Evolutionary conservation across 2,329 filamentous ascomycete genomes (phyloP).

Genomic region (Coleophoma eucalyptorum): DNA sequence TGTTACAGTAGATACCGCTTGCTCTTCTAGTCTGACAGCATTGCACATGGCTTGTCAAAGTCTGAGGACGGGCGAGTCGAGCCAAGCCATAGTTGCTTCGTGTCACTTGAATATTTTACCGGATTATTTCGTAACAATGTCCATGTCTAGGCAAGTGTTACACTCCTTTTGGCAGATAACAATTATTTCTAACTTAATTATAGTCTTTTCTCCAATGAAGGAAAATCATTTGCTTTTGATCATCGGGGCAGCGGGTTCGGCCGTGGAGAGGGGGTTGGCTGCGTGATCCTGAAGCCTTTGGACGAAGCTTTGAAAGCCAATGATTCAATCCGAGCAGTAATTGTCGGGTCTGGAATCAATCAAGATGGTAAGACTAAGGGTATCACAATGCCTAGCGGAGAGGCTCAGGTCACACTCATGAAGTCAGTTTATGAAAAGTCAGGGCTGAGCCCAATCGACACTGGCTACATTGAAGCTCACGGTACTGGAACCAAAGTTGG

Average conservation of each 20-base stretch:
- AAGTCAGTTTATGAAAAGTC: constrained; percentile 1
- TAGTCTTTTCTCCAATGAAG: background rate
- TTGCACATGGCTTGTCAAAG: constrained; percentile 52
- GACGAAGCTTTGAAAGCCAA: constrained; percentile 52
- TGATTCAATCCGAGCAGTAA: constrained; percentile 51
- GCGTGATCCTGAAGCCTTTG: constrained; percentile 55
- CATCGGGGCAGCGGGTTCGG: constrained; percentile 56
- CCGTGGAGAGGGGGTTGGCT: constrained; percentile 56
- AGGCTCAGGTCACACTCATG: constrained; percentile 30
- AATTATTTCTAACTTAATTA: no score
- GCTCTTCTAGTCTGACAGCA: constrained; percentile 50
- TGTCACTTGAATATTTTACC: constrained; percentile 5
- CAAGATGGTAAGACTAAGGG: constrained; percentile 56
- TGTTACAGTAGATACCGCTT: constrained; percentile 40
- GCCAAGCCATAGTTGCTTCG: background rate
- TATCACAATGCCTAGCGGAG: constrained; percentile 47
- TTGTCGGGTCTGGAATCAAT: constrained; percentile 47
- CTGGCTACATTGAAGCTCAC: constrained; percentile 8
- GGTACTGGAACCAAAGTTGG: constrained; percentile 8
- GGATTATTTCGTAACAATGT: constrained; percentile 5
- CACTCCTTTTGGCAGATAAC: constrained; percentile 24
- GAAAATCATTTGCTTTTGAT: constrained; percentile 38
- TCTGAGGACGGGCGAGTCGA: constrained; percentile 40
- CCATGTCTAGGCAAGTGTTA: constrained; percentile 1
- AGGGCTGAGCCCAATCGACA: constrained; percentile 1